Conservation (phyloP, 164 flowering plant species). For the Sedum album region DNA sequence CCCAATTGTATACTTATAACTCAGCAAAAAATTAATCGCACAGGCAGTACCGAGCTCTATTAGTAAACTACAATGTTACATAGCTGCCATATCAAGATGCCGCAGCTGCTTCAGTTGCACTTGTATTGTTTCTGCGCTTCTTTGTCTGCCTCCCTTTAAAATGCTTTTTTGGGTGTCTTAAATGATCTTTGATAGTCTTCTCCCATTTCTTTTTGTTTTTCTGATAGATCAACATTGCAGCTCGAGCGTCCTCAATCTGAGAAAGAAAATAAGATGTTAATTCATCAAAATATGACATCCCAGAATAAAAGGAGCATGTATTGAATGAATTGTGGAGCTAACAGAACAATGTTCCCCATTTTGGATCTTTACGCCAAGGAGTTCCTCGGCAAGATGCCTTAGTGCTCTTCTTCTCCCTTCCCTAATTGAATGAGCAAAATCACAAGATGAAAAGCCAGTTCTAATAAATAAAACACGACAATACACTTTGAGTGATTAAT, state of each 20-base stretch:
- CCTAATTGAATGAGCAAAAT: constrained; percentile 25
- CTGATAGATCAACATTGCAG: constrained; percentile 80
- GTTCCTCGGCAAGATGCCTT: constrained; percentile 58
- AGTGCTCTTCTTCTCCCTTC: constrained; percentile 63
- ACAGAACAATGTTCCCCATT: constrained; percentile 90
- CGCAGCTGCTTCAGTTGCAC: constrained; percentile 4
- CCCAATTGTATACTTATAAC: not conserved
- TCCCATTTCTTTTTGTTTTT: constrained; percentile 69
- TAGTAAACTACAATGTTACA: not conserved
- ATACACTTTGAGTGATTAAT: not conserved
- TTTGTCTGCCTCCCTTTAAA: constrained; percentile 38
- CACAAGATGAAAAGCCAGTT: not conserved
- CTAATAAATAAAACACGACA: not conserved
- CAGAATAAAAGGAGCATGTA: not conserved
- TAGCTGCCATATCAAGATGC: constrained; percentile 5
- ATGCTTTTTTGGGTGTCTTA: constrained; percentile 33
- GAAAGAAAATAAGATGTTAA: not conserved
- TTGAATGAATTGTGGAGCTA: constrained; percentile 20
- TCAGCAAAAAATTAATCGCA: too few species aligned
- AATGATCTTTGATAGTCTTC: constrained; percentile 38
- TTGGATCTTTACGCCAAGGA: constrained; percentile 74
- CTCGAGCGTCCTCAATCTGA: constrained; percentile 85
- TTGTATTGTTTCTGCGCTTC: constrained; percentile 15
- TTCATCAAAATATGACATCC: not conserved
- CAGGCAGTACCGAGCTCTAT: too few species aligned